Evolutionary conservation across 768 basidiomycete species (phyloP).

Genomic region (Termitomyces sp.): DNA sequence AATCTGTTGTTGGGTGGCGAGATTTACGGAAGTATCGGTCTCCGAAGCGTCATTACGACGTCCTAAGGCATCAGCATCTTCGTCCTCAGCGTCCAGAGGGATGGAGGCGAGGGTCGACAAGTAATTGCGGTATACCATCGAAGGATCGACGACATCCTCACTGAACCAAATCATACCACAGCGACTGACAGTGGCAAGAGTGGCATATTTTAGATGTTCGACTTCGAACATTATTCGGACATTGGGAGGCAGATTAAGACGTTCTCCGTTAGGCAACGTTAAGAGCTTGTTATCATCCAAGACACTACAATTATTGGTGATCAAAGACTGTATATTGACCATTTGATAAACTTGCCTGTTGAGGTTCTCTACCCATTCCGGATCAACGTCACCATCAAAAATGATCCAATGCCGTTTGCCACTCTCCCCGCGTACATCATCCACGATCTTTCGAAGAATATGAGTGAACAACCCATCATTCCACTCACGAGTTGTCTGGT

Average conservation of each 20-base stretch:
- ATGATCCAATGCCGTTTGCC: conserved; percentile 98
- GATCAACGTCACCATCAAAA: conserved; percentile 99
- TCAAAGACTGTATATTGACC: neutral
- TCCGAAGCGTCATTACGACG: conserved; percentile 55
- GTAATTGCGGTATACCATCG: conserved; percentile 90
- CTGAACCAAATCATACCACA: conserved; percentile 99
- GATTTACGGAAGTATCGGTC: conserved; percentile 50
- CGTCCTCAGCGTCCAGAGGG: conserved; percentile 87
- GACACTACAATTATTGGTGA: conserved; percentile 51
- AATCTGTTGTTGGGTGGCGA: conserved; percentile 72
- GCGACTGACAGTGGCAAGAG: conserved; percentile 96
- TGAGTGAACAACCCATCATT: conserved; percentile 98
- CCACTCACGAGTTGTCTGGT: conserved; percentile 98
- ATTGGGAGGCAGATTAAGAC: conserved; percentile 92
- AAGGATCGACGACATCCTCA: conserved; percentile 87
- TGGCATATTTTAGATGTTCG: conserved; percentile 95
- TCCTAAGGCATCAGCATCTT: conserved; percentile 64
- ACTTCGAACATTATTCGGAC: conserved; percentile 99
- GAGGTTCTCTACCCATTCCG: conserved; percentile 99
- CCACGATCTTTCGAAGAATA: conserved; percentile 94
- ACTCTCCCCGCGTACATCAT: conserved; percentile 97
- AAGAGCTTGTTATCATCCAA: conserved; percentile 97
- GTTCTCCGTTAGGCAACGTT: conserved; percentile 96
- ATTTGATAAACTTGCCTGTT: conserved; percentile 71
- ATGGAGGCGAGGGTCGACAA: conserved; percentile 68